Conservation (phyloP, 169 alveolate species). For the Cryptosporidium meleagridis region DNA sequence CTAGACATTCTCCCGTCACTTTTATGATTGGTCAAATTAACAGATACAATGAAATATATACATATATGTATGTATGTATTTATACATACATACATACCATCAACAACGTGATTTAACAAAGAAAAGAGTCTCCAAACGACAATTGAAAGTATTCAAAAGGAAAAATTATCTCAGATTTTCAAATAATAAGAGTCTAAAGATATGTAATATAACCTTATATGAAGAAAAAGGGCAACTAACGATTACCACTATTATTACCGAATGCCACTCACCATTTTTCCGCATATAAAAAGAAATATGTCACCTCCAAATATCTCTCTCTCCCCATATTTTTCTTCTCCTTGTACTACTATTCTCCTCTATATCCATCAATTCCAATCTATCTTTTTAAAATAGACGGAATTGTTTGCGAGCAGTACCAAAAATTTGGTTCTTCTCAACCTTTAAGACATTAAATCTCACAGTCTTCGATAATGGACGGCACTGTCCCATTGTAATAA, state of each 20-base stretch:
- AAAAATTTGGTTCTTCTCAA: slow-evolving; percentile 96
- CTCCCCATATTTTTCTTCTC: neutral
- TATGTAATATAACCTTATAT: neutral
- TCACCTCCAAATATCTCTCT: neutral
- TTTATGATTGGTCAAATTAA: too few species aligned
- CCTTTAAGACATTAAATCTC: slow-evolving; percentile 98
- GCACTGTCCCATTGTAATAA: slow-evolving; percentile 99
- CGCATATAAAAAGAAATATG: neutral
- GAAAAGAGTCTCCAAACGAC: too few species aligned
- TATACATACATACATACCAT: too few species aligned
- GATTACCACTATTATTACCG: too few species aligned
- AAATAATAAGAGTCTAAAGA: neutral
- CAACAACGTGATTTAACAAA: too few species aligned
- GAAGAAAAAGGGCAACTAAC: neutral
- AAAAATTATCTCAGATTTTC: neutral
- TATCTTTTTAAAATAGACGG: slow-evolving; percentile 90
- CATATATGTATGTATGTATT: too few species aligned
- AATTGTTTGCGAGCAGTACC: slow-evolving; percentile 99
- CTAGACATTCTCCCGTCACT: too few species aligned
- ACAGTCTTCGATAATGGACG: slow-evolving; percentile 99
- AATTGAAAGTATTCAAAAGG: neutral
- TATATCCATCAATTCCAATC: neutral
- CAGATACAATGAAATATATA: too few species aligned
- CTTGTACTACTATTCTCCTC: neutral
- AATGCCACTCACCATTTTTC: neutral